Evolutionary conservation across 2,329 filamentous ascomycete species (phyloP).

Genomic region (Cladophialophora psammophila): DNA sequence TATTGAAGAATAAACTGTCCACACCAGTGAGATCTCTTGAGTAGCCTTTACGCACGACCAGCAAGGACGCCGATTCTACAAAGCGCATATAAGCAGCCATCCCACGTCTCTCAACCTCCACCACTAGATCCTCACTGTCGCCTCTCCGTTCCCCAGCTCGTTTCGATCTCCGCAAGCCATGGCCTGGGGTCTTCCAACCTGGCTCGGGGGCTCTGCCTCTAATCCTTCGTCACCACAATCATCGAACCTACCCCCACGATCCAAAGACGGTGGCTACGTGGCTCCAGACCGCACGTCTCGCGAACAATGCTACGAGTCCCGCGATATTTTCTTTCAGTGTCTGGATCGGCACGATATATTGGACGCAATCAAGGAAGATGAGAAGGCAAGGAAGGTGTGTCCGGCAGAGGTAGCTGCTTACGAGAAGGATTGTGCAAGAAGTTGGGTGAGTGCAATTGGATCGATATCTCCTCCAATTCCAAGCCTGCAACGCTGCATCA

Average conservation of each 20-base stretch:
- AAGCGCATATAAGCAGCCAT: not conserved
- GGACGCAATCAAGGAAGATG: slow-evolving; percentile 70
- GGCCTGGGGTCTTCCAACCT: slow-evolving; percentile 40
- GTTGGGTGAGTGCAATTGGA: slow-evolving; percentile 73
- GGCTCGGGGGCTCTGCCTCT: slow-evolving; percentile 37
- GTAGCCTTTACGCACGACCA: not conserved
- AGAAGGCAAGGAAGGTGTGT: slow-evolving; percentile 66
- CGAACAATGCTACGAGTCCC: slow-evolving; percentile 84
- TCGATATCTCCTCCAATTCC: not conserved
- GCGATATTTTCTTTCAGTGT: slow-evolving; percentile 87
- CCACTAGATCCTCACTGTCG: not conserved
- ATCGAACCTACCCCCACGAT: slow-evolving; percentile 50
- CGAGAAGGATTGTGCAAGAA: slow-evolving; percentile 82
- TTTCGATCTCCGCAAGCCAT: slow-evolving; percentile 21
- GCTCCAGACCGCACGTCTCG: slow-evolving; percentile 87
- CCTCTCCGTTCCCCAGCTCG: not conserved
- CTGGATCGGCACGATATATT: slow-evolving; percentile 82
- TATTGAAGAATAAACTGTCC: not conserved
- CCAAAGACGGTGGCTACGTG: slow-evolving; percentile 68
- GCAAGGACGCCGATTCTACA: not conserved
- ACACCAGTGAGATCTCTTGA: not conserved
- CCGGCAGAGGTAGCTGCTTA: slow-evolving; percentile 69
- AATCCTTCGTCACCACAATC: slow-evolving; percentile 40
- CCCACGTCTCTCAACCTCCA: not conserved
- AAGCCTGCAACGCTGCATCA: not conserved